phyloP scores from a whole-genome alignment of 495 filamentous ascomycete species.

The Usnea hakonensis region DNA sequence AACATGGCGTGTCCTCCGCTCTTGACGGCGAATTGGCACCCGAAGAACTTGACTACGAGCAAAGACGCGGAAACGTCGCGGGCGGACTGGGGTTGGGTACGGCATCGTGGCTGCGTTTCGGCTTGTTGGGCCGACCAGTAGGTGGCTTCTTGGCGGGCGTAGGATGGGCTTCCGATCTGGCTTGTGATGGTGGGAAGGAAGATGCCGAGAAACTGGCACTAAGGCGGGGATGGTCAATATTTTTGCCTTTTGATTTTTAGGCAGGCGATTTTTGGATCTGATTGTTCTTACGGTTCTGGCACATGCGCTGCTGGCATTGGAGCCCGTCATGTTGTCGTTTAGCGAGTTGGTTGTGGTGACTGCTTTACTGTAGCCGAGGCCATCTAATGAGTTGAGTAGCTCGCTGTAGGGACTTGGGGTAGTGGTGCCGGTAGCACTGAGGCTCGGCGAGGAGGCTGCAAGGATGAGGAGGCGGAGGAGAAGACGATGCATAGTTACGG shows the following conservation, averaged over 20 bases:
- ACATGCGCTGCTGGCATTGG: neutral
- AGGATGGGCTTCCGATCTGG: conserved; percentile 16
- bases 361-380: neutral
- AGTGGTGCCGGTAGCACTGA: neutral
- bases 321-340: neutral
- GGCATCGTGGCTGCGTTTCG: conserved; percentile 40
- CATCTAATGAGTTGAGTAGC: neutral
- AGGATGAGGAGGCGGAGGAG: neutral
- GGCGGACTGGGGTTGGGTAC: conserved; percentile 36
- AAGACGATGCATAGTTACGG: neutral
- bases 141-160: conserved; percentile 32
- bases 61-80: conserved; percentile 27
- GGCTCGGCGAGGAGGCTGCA: neutral
- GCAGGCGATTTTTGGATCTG: too few relatives aligned
- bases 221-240: neutral
- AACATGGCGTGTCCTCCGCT: conserved; percentile 46
- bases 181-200: conserved; percentile 4
- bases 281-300: neutral
- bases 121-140: conserved; percentile 44
- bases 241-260: too few relatives aligned
- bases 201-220: conserved; percentile 1
- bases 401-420: neutral
- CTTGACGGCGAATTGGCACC: conserved; percentile 43
- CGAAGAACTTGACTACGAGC: conserved; percentile 13
- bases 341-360: neutral